These are phyloP conservation scores for Arabidopsis suecica DNA, from an alignment of 345 rosid genomes.

Conservation along the genomic window DNA sequence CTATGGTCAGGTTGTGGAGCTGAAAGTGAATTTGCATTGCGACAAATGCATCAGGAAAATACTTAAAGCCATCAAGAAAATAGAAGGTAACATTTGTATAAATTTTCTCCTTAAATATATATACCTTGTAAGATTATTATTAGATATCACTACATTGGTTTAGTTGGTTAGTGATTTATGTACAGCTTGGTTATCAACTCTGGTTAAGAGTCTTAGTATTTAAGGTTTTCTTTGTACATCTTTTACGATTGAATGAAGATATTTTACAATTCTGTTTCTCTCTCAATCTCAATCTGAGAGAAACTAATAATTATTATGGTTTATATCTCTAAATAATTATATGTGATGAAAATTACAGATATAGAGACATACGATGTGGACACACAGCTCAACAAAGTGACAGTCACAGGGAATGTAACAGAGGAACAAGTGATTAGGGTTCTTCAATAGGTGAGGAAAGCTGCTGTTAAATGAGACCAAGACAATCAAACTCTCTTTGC, in stretches of 20 bases:
- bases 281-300: too few relatives aligned
- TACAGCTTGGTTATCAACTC: too few relatives aligned
- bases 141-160: too few relatives aligned
- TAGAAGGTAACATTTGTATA: slow-evolving; percentile 55
- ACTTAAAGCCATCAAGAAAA: slow-evolving; percentile 85
- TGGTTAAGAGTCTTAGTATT: too few relatives aligned
- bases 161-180: too few relatives aligned
- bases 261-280: too few relatives aligned
- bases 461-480: slow-evolving; percentile 59
- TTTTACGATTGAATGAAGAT: too few relatives aligned
- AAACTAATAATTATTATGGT: too few relatives aligned
- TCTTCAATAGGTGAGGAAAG: slow-evolving; percentile 75
- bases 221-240: too few relatives aligned
- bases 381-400: slow-evolving; percentile 79
- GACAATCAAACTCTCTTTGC: slow-evolving; percentile 34
- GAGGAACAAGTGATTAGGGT: slow-evolving; percentile 70
- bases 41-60: slow-evolving; percentile 80
- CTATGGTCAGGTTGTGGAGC: slow-evolving; percentile 64
- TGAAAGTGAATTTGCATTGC: slow-evolving; percentile 82
- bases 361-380: slow-evolving; percentile 83
- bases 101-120: not conserved
- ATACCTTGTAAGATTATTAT: too few relatives aligned
- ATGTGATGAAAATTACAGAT: slow-evolving; percentile 40
- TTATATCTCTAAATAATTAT: not conserved
- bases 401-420: slow-evolving; percentile 78